Conservation (phyloP, 2,329 filamentous ascomycete species). For the Aureobasidium leucospermi region DNA sequence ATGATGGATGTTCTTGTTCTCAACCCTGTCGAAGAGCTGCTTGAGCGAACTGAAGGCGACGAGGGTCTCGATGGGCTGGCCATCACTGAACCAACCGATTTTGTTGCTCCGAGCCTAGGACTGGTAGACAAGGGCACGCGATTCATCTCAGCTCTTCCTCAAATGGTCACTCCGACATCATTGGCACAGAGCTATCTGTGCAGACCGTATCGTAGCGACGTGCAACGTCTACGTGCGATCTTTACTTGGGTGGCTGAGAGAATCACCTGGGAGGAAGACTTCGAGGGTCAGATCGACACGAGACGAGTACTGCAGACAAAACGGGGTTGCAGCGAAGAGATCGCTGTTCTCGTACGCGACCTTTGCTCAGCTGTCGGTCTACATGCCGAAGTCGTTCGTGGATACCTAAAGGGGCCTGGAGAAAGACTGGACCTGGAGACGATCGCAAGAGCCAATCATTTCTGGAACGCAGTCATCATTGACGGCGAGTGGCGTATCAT, state of each 20-base stretch:
- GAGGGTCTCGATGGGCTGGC: constrained; percentile 80
- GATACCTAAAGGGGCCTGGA: constrained; percentile 85
- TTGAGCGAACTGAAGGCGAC: constrained; percentile 78
- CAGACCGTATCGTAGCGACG: constrained; percentile 86
- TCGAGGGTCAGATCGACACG: constrained; percentile 77
- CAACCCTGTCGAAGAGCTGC: constrained; percentile 81
- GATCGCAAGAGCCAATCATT: constrained; percentile 86
- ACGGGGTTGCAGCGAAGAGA: constrained; percentile 80
- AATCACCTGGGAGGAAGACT: constrained; percentile 91
- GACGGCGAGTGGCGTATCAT: constrained; percentile 96
- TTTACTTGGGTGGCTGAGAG: constrained; percentile 98
- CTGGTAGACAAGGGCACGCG: constrained; percentile 94
- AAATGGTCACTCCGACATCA: constrained; percentile 71
- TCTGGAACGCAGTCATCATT: constrained; percentile 92
- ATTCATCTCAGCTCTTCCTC: constrained; percentile 77
- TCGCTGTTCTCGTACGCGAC: constrained; percentile 78
- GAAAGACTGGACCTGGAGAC: constrained; percentile 74
- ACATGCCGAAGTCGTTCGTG: constrained; percentile 76
- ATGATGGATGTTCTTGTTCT: constrained; percentile 89
- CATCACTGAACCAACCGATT: constrained; percentile 75
- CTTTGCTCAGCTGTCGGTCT: constrained; percentile 91
- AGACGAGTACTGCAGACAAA: constrained; percentile 76
- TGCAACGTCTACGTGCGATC: constrained; percentile 85
- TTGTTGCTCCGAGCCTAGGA: constrained; percentile 59
- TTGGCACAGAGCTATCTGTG: constrained; percentile 90